Percentiles rank a stretch among this genome's conserved stretches.
phyloP scores from a whole-genome alignment of 345 rosid genomes.

The Populus ilicifolia region DNA sequence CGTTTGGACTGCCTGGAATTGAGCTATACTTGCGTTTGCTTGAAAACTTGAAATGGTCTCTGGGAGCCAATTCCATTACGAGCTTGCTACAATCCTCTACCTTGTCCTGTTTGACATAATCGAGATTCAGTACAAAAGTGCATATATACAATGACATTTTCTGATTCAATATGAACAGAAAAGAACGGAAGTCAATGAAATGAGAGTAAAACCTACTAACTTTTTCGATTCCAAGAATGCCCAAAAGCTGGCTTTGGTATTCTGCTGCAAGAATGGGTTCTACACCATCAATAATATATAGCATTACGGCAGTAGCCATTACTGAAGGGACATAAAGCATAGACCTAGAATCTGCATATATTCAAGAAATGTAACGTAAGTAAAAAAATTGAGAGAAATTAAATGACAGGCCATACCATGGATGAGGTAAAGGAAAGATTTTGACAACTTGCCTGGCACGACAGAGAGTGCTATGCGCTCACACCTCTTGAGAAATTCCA shows the following conservation, averaged over 20 bases:
- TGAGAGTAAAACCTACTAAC: slow-evolving; percentile 27
- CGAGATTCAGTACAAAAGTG: background rate
- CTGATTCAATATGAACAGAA: slow-evolving; percentile 5
- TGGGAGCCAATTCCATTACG: slow-evolving; percentile 35
- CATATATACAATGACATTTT: background rate
- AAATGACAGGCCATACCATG: background rate
- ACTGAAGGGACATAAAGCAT: slow-evolving; percentile 66
- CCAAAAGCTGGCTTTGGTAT: slow-evolving; percentile 51
- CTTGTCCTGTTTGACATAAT: slow-evolving; percentile 45
- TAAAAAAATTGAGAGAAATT: background rate
- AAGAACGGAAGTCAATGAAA: background rate
- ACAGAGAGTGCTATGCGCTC: slow-evolving; percentile 56
- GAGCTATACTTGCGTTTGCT: slow-evolving; percentile 65
- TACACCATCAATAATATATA: slow-evolving; percentile 57
- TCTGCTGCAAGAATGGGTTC: slow-evolving; percentile 46
- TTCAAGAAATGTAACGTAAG: background rate
- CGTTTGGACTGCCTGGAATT: slow-evolving; percentile 55
- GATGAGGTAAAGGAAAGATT: background rate
- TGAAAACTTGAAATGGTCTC: slow-evolving; percentile 13
- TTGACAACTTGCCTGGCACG: slow-evolving; percentile 52
- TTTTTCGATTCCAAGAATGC: slow-evolving; percentile 54
- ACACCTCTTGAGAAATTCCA: slow-evolving; percentile 70
- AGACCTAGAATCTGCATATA: slow-evolving; percentile 59
- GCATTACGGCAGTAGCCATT: slow-evolving; percentile 82
- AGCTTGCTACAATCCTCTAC: slow-evolving; percentile 51